Percentiles rank a stretch among this genome's conserved stretches.
These are phyloP conservation scores for Talaromyces pinophilus DNA, from an alignment of 2,329 filamentous ascomycete species.

Conservation along the genomic window DNA sequence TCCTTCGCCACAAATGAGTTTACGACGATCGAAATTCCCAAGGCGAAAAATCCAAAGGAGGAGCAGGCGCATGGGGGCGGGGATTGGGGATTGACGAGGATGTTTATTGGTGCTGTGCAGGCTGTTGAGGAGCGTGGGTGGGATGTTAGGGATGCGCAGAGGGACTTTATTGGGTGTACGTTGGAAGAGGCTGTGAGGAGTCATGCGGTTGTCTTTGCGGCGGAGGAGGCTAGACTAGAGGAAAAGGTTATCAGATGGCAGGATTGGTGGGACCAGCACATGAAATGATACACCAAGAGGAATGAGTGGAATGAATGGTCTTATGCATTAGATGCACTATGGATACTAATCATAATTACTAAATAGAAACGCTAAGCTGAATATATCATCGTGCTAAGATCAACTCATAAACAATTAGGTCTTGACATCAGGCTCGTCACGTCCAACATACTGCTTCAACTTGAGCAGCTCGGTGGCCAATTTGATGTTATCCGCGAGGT, in stretches of 20 bases:
- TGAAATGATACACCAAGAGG: conserved; percentile 31
- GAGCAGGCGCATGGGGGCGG: conserved; percentile 69
- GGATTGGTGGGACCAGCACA: conserved; percentile 69
- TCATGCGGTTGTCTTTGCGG: conserved; percentile 91
- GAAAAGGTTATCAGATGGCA: conserved; percentile 73
- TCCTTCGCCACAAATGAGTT: conserved; percentile 63
- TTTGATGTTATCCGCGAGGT: conserved; percentile 85
- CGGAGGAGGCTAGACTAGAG: conserved; percentile 76
- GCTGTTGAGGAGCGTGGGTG: conserved; percentile 71
- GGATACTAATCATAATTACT: conserved; percentile 11
- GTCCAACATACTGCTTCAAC: conserved; percentile 90
- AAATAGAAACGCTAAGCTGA: conserved; percentile 8
- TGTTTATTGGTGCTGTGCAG: conserved; percentile 81
- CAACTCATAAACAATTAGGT: conserved; percentile 60
- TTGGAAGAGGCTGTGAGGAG: conserved; percentile 85
- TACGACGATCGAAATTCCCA: conserved; percentile 61
- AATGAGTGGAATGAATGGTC: not conserved
- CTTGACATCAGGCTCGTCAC: conserved; percentile 93
- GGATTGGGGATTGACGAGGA: conserved; percentile 74
- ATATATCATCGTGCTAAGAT: conserved; percentile 8
- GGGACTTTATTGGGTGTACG: conserved; percentile 73
- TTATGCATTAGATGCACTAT: conserved; percentile 1
- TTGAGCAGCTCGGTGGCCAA: conserved; percentile 83
- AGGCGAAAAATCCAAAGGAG: conserved; percentile 56
- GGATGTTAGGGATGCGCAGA: conserved; percentile 70